A percentile compares a stretch with the other conserved stretches of the same genome.
phyloP scores from a whole-genome alignment of 148 eudicot genomes.

The Diospyros kaki region DNA sequence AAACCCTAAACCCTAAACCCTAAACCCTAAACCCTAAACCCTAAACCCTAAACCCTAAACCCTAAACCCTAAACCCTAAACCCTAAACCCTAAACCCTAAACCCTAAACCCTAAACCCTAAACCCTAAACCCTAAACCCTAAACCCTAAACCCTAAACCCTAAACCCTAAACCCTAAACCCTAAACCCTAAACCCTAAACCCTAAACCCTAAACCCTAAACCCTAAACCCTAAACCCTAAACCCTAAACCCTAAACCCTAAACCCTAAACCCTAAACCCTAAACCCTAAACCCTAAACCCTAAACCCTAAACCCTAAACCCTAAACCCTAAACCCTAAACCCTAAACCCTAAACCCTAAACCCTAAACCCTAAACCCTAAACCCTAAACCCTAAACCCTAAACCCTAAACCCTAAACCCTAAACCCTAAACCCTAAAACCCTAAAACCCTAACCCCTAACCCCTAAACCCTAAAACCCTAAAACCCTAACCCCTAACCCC shows the following conservation, averaged over 20 bases:
- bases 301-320: conserved; percentile 1
- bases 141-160: neutral
- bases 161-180: conserved; percentile 7
- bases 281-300: neutral
- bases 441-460: too few species aligned
- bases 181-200: neutral
- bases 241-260: conserved; percentile 8
- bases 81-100: conserved; percentile 1
- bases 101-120: neutral
- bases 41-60: conserved; percentile 8
- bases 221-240: neutral
- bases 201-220: neutral
- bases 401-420: conserved; percentile 3
- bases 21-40: conserved; percentile 6
- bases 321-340: neutral
- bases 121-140: neutral
- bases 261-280: conserved; percentile 2
- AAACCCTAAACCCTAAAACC: too few species aligned
- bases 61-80: neutral
- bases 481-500: too few species aligned
- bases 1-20: conserved; percentile 9
- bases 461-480: too few species aligned
- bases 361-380: neutral
- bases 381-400: neutral
- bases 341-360: neutral